Evolutionary conservation across 176 grass and related monocot genomes (phyloP), one percentile per base, ranked within the genome.

Genomic region (Rhynchospora pubera): DNA sequence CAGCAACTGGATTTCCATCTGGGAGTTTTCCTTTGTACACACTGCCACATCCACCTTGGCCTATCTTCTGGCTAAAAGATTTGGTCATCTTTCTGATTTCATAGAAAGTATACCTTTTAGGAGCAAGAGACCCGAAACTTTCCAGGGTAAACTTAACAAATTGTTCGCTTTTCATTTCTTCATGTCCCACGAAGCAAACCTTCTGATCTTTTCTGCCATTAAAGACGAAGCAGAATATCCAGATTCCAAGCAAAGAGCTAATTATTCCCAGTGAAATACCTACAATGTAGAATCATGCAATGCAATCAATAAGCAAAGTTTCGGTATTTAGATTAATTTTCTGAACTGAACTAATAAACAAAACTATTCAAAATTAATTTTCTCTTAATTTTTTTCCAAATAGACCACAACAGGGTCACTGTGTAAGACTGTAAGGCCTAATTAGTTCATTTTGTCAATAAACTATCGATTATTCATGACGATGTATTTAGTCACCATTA

Each of bases 81-180:
- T 63, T 83, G 4, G 87, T 92, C 81, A 92, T 92, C 24, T 6
- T 76, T 67, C 79, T 92, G 46, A 92, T 60, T 26, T 83, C 57
- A 10, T 78, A 87, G 62, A 87, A 87, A 13, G 23, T 83, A 34
- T 92, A 92, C 19, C 87, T 83, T 78, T 65, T 87, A 6, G 71
- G 85, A 61, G 55, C 57, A 0, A 50, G 7, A 14, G 61, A 45
- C 39, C 52, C 86, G 84, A 78, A 75, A 61, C 28, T 75, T 9
- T 52, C 62, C 19, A 87, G 26, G n/a, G 81, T 70, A 15, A 47
- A 57, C 26, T 89, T 80, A 3, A 39, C 34, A 39, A 39, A 39
- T 5, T 39, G 34, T 39, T 39, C 34, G 34, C 34, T 58, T 58
- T 58, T 39, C 19, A 24, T 78, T 78, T 78, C 51, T 46, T 46